phyloP scores from a whole-genome alignment of 148 eudicot genomes.

The Polygonum maritimum region DNA sequence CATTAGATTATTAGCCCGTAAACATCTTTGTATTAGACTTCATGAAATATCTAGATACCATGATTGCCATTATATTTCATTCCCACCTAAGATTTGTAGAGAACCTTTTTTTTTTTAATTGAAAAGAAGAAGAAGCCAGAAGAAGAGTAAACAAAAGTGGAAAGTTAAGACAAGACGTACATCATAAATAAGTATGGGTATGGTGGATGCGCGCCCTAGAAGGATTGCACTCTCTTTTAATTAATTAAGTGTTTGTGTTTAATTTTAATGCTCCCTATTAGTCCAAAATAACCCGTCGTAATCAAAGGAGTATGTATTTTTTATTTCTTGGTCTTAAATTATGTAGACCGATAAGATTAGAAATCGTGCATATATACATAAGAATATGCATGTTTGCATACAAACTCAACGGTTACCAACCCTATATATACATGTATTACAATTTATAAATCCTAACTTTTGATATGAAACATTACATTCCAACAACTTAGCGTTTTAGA shows the following conservation, averaged over 20 bases:
- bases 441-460: too few relatives aligned
- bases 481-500: too few relatives aligned
- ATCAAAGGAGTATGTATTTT: too few relatives aligned
- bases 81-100: neutral
- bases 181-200: neutral
- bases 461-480: too few relatives aligned
- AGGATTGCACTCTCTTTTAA: conserved; percentile 1
- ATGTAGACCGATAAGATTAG: too few relatives aligned
- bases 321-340: too few relatives aligned
- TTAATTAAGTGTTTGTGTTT: neutral
- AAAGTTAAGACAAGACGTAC: neutral
- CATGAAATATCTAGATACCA: neutral
- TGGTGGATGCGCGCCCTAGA: conserved; percentile 1
- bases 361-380: too few relatives aligned
- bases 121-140: neutral
- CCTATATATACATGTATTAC: too few relatives aligned
- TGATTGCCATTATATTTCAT: neutral
- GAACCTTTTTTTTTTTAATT: neutral
- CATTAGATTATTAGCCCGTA: too few relatives aligned
- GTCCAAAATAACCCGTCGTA: too few relatives aligned
- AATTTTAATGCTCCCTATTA: neutral
- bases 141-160: neutral
- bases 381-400: too few relatives aligned
- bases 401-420: too few relatives aligned
- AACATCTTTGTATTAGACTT: neutral